Evolutionary conservation across 768 basidiomycete genomes (phyloP), one percentile per base, ranked within the genome.

Genomic region (Pholiota molesta): DNA sequence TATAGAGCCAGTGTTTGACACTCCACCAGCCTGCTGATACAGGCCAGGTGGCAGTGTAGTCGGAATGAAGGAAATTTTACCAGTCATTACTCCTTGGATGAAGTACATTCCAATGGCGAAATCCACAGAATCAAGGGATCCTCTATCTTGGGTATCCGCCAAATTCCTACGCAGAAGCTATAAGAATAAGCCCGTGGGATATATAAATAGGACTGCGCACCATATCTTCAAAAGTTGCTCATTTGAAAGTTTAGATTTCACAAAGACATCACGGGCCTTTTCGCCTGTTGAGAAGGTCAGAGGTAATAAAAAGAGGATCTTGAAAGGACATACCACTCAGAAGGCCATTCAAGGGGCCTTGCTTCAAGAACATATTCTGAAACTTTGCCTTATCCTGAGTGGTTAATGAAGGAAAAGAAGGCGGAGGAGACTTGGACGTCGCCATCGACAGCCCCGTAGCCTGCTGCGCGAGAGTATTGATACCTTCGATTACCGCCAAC

Each of bases 51-150:
- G 95, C 17, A 99, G 82, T 2, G 82, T 77, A 6, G 83, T 74
- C 37, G 95, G 95, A 54, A 96, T 82, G 62, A 82, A 83, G 55
- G 87, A 79, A 59, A 94, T 77, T 63, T 89, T 84, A 59, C 85
- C 85, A 57, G 90, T 86, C 95, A 98, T 97, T 40, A 85, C 78
- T n/a, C 86, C 90, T 75, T 98, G 95, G 65, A 99, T 95, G 71
- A 98, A 86, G 74, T 94, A 94, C 95, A 97, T 96, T 42, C 90
- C 97, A 69, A 99, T 87, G 62, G 91, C 89, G 72, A 99, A 99
- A 75, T 99, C 97, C 49, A 90, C 82, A 16, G 87, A 78, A 73
- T 99, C 97, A 62, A 99, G 87, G 13, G 83, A 79, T 55, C 97
- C 97, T 63, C 97, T 85, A 66, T 91, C 86, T 75, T 96, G 92